Evolutionary conservation across 2,329 filamentous ascomycete species (phyloP), one percentile per base, ranked within the genome.

Genomic region (Madurella mycetomatis): DNA sequence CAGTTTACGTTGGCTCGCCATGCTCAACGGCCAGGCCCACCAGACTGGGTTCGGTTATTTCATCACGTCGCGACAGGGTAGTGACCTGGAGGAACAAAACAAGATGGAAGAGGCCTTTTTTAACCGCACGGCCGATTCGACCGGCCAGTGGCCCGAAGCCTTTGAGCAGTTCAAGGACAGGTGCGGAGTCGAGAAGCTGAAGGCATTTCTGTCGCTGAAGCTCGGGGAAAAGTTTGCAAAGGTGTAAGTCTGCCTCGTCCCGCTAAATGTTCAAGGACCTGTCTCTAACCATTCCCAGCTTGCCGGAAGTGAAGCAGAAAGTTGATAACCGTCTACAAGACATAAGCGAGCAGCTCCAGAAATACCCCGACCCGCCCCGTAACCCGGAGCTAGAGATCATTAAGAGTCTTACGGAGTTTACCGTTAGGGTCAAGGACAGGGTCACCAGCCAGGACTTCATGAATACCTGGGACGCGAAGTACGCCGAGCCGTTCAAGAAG

Each of bases 11-110:
- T 89, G 87, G 79, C 66, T 81, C 0, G 72, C 78, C 0, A 85
- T 91, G 52, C 75, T 95, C 4, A 72, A 75, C 0, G 82, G 83
- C 0, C 66, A 80, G 1, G 79, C 80, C 1, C 89, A 88, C 55
- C 65, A 67, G 0, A 79, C 92, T 0, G 85, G 84, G 0, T 77
- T 88, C n/a, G 88, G 87, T 0, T 96, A 92, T 64, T 95, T 86
- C 57, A 82, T 89, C 9, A 89, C 92, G 0, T 88, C 86, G 0
- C 82, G 86, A 1, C 85, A 86, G 2, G 79, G 81, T 0, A 61
- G 44, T 0, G 71, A 76, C 0, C 71, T 86, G 0, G 78, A 80
- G 2, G 71, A 76, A n/a, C 73, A 81, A 2, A 72, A 70, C 8
- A 69, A 68, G 1, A 81, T 75, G 71, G 81, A 84, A 49, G 75